Evolutionary conservation across 140 eudicot genomes (phyloP).

Genomic region (Cichorium intybus): DNA sequence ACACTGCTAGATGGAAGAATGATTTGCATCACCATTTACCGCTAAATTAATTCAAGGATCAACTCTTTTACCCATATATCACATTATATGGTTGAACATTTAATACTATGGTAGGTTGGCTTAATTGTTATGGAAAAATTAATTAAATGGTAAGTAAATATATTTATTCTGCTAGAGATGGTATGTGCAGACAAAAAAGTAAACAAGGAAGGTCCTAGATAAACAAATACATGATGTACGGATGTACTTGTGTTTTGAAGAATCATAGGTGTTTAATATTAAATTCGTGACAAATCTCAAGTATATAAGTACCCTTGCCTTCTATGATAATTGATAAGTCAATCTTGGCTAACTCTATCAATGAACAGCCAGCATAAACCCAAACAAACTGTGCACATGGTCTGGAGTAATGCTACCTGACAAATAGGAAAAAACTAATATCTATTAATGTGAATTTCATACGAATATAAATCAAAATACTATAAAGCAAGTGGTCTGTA

Average conservation of each 20-base stretch:
- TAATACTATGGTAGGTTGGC: neutral
- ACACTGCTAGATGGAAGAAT: neutral
- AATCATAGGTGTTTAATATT: neutral
- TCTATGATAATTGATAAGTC: constrained; percentile 7
- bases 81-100: neutral
- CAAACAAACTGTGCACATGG: constrained; percentile 17
- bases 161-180: neutral
- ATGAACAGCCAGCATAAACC: constrained; percentile 20
- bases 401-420: constrained; percentile 21
- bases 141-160: too few relatives aligned
- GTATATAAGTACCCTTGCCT: constrained; percentile 3
- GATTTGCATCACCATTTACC: neutral
- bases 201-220: neutral
- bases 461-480: neutral
- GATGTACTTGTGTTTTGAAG: constrained; percentile 3
- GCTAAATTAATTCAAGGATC: neutral
- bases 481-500: constrained; percentile 14
- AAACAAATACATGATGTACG: constrained; percentile 8
- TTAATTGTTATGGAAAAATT: neutral
- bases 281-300: neutral
- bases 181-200: neutral
- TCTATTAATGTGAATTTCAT: constrained; percentile 5
- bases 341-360: constrained; percentile 19
- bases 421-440: neutral
- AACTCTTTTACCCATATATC: neutral